phyloP scores from a whole-genome alignment of 345 rosid genomes.

The Gossypium ekmanianum region DNA sequence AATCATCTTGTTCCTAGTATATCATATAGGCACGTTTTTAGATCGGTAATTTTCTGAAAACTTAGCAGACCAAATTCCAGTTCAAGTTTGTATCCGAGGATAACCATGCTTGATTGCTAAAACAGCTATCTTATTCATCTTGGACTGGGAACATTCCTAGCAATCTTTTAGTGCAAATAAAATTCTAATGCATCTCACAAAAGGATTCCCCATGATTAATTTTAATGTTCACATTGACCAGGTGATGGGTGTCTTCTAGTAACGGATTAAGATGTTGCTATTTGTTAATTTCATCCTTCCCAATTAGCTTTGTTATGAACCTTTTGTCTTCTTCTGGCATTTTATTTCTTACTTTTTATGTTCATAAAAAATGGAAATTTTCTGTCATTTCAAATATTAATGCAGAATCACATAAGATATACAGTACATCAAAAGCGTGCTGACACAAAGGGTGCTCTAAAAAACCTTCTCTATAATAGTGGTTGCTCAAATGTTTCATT shows the following conservation, averaged over 20 bases:
- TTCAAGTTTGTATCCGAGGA: not conserved
- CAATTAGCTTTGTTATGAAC: not conserved
- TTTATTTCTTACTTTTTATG: not conserved
- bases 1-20: not conserved
- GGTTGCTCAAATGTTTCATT: conserved; percentile 32
- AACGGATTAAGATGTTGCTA: not conserved
- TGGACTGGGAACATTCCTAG: not conserved
- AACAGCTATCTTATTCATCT: not conserved
- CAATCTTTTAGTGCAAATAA: not conserved
- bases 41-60: not conserved
- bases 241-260: not conserved
- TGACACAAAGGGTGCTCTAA: conserved; percentile 51
- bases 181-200: not conserved
- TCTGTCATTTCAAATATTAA: conserved; percentile 17
- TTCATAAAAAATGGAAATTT: not conserved
- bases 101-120: not conserved
- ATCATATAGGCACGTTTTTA: not conserved
- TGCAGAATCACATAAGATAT: conserved; percentile 44
- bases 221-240: not conserved
- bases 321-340: not conserved
- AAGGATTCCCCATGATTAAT: not conserved
- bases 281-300: not conserved
- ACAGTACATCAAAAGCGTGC: conserved; percentile 49
- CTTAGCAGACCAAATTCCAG: not conserved
- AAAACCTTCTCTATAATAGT: conserved; percentile 36